Conservation (phyloP, 1,139 yeast genomes). For the Geotrichum fermentans region DNA sequence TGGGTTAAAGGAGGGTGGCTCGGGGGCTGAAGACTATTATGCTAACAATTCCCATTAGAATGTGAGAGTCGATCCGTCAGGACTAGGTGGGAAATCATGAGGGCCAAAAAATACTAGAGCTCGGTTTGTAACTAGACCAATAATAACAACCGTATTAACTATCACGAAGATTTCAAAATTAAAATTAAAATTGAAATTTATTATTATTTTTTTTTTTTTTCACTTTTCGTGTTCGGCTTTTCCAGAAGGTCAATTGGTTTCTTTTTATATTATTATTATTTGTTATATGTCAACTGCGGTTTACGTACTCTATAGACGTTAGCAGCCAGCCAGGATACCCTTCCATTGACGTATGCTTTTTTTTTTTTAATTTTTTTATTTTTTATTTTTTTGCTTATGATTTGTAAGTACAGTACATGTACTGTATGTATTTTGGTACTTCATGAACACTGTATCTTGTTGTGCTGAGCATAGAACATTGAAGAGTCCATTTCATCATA, state of each 20-base stretch:
- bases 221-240: not conserved
- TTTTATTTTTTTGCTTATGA: not conserved
- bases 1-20: too few relatives aligned
- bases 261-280: not conserved
- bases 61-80: not conserved
- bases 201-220: not conserved
- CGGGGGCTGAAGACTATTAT: too few relatives aligned
- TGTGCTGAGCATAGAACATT: too few relatives aligned
- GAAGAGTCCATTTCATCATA: too few relatives aligned
- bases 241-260: not conserved
- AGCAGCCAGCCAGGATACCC: not conserved
- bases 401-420: not conserved
- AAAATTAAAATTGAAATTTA: too few relatives aligned
- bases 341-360: not conserved
- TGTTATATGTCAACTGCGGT: too few relatives aligned
- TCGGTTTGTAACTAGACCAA: too few relatives aligned
- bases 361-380: not conserved
- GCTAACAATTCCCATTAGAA: not conserved
- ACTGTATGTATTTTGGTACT: not conserved
- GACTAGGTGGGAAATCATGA: not conserved
- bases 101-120: too few relatives aligned
- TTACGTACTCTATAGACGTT: too few relatives aligned
- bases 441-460: not conserved
- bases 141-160: too few relatives aligned
- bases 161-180: too few relatives aligned